Evolutionary conservation across 495 filamentous ascomycete species (phyloP).

Genomic region (Hypoxylon trugodes): DNA sequence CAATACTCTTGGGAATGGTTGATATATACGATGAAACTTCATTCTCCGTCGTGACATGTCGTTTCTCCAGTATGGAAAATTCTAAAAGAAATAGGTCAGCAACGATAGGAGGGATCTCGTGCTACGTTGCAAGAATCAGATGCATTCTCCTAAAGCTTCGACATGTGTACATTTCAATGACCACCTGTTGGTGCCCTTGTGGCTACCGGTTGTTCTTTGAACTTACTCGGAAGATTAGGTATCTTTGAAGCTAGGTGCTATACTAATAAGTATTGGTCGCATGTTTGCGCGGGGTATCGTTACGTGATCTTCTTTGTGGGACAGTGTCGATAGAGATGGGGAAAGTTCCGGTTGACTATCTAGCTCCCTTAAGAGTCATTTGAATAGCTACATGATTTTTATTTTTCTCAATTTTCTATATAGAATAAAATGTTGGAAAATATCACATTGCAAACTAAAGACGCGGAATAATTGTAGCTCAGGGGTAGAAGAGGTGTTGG

Average conservation of each 20-base stretch:
- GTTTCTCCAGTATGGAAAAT: slow-evolving; percentile 15
- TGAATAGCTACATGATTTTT: not conserved
- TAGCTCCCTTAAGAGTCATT: not conserved
- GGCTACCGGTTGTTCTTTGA: not conserved
- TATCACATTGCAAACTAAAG: slow-evolving; percentile 25
- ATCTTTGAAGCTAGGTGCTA: too few relatives aligned
- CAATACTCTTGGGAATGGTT: not conserved
- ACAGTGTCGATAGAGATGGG: slow-evolving; percentile 1
- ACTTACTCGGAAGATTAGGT: too few relatives aligned
- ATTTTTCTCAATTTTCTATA: too few relatives aligned
- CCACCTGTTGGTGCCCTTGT: not conserved
- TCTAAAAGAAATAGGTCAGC: slow-evolving; percentile 20
- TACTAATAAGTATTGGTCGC: too few relatives aligned
- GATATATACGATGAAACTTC: slow-evolving; percentile 11
- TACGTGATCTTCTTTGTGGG: slow-evolving; percentile 13
- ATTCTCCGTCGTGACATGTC: not conserved
- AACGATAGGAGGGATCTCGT: slow-evolving; percentile 33
- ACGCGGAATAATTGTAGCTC: slow-evolving; percentile 1
- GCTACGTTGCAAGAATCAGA: slow-evolving; percentile 30
- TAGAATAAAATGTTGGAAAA: slow-evolving; percentile 9
- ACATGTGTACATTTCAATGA: slow-evolving; percentile 13
- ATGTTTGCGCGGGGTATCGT: slow-evolving; percentile 14
- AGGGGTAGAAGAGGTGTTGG: slow-evolving; percentile 24
- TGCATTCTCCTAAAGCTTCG: slow-evolving; percentile 17
- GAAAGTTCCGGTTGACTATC: slow-evolving; percentile 4